Conservation (phyloP, 2,329 filamentous ascomycete species). For the Penicillium corylophilum region DNA sequence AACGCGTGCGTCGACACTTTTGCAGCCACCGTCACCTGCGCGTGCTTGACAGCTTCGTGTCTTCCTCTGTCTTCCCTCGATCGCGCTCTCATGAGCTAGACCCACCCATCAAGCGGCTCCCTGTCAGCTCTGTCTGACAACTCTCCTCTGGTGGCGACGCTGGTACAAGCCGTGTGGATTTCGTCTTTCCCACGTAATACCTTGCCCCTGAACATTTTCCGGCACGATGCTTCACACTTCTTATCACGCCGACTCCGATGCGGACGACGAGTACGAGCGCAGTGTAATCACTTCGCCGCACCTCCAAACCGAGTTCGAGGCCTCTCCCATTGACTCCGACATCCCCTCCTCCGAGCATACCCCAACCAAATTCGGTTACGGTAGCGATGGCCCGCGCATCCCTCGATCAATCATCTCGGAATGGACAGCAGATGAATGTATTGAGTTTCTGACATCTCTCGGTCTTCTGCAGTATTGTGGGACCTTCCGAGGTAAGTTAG, state of each 20-base stretch:
- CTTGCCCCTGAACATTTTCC: not conserved
- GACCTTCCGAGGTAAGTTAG: conserved; percentile 71
- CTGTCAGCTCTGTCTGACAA: conserved; percentile 3
- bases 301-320: conserved; percentile 57
- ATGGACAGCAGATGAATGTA: conserved; percentile 78
- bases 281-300: conserved; percentile 59
- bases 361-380: conserved; percentile 59
- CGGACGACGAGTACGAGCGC: conserved; percentile 66
- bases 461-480: conserved; percentile 81
- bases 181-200: not conserved
- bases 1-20: not conserved
- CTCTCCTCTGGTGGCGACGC: conserved; percentile 5
- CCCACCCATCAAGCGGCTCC: conserved; percentile 6
- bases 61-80: conserved; percentile 2
- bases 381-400: conserved; percentile 51
- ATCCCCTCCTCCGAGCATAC: conserved; percentile 61
- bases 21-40: conserved; percentile 1
- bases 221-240: conserved; percentile 45
- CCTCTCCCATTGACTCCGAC: conserved; percentile 57
- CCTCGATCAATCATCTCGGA: conserved; percentile 58
- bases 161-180: not conserved
- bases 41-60: conserved; percentile 2
- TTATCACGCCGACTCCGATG: conserved; percentile 64
- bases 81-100: conserved; percentile 8
- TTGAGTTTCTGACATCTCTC: conserved; percentile 79